Evolutionary conservation across 108 stramenopile species (phyloP).

Genomic region (Chaetoceros muelleri): DNA sequence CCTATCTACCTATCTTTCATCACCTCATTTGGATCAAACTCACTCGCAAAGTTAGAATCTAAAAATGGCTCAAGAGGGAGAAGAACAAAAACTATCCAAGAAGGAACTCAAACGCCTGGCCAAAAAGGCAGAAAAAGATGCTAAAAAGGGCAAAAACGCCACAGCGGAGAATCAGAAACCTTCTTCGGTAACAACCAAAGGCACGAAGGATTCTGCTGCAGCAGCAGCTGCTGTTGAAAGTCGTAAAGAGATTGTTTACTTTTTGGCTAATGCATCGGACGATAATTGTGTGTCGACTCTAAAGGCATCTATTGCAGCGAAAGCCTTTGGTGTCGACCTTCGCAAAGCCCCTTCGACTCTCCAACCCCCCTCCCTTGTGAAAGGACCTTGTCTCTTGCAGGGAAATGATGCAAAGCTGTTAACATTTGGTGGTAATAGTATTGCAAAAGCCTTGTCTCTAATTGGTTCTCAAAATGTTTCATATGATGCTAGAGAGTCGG

Average conservation of each 20-base stretch:
- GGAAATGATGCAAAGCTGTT: conserved; percentile 24
- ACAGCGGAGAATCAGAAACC: conserved; percentile 13
- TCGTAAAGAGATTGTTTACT: conserved; percentile 8
- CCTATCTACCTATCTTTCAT: no score
- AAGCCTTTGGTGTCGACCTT: conserved; percentile 35
- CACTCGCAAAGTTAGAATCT: neutral
- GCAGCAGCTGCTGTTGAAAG: conserved; percentile 8
- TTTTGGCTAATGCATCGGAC: conserved; percentile 18
- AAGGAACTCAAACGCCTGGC: conserved; percentile 73
- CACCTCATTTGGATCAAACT: no score
- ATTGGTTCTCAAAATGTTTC: neutral
- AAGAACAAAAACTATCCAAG: conserved; percentile 35
- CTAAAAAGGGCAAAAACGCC: conserved; percentile 37
- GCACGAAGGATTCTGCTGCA: neutral
- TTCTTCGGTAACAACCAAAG: no score
- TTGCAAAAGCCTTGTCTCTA: conserved; percentile 47
- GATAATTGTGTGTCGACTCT: conserved; percentile 12
- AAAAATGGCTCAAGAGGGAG: neutral
- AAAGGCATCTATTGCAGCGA: conserved; percentile 57
- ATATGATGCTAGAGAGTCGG: neutral
- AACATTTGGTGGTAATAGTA: conserved; percentile 73
- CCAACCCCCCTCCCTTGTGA: conserved; percentile 9
- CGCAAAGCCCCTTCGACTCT: neutral
- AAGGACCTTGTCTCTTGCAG: conserved; percentile 34
- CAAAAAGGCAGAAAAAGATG: conserved; percentile 74